Conservation (phyloP, 805 yeast genomes). For the Teunomyces gatunensis region DNA sequence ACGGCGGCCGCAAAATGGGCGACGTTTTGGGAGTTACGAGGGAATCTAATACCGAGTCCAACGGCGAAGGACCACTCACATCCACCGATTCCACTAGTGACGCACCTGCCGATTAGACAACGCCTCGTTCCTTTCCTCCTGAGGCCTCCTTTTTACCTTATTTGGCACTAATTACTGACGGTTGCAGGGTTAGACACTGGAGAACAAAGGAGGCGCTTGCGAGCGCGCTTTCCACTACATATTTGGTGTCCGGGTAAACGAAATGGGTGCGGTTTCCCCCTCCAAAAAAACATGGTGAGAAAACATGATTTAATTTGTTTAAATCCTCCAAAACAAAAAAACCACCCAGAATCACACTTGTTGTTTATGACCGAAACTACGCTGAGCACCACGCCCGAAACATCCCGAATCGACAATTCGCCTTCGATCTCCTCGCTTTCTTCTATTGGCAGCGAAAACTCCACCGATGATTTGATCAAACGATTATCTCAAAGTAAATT, state of each 20-base stretch:
- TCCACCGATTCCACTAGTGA: neutral
- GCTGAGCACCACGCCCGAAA: neutral
- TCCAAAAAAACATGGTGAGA: no score
- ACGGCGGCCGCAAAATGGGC: neutral
- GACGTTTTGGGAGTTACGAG: neutral
- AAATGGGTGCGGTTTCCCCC: no score
- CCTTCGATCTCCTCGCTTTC: constrained; percentile 24
- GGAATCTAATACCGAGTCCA: neutral
- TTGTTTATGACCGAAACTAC: neutral
- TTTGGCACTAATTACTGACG: neutral
- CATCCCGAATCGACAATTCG: constrained; percentile 2
- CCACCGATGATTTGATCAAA: constrained; percentile 23
- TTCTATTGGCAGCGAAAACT: constrained; percentile 19
- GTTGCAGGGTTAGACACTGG: neutral
- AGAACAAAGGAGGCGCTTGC: no score
- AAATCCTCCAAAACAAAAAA: neutral
- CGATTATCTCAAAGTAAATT: constrained; percentile 10
- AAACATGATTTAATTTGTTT: no score
- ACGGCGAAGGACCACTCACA: neutral
- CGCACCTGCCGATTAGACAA: neutral
- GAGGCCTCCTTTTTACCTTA: neutral
- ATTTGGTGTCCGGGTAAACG: neutral
- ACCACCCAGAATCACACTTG: no score
- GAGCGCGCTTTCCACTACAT: no score
- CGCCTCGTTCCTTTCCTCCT: no score